Conservation (phyloP, 2,329 filamentous ascomycete species). For the Mycosphaerella sp. region DNA sequence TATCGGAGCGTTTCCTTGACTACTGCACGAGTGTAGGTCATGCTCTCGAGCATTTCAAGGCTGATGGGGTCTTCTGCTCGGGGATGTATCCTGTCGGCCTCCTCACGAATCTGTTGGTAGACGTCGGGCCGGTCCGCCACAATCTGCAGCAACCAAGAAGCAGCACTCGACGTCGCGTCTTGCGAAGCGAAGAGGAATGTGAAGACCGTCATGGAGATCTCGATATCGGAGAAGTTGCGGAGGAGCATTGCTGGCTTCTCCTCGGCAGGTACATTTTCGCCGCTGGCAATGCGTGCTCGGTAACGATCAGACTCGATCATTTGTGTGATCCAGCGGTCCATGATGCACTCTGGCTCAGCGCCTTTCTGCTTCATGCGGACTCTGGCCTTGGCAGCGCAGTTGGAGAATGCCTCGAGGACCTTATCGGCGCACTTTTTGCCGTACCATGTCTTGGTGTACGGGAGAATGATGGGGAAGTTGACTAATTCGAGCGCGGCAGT, state of each 20-base stretch:
- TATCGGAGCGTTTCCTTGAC: conserved; percentile 89
- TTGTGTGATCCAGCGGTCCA: conserved; percentile 87
- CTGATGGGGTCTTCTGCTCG: conserved; percentile 43
- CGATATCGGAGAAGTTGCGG: conserved; percentile 83
- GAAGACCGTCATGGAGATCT: conserved; percentile 89
- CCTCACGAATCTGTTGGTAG: conserved; percentile 81
- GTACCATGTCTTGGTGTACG: conserved; percentile 94
- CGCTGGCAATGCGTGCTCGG: conserved; percentile 68
- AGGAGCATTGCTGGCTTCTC: conserved; percentile 79
- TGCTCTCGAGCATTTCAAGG: conserved; percentile 80
- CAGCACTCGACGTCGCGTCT: conserved; percentile 89
- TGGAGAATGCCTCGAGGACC: conserved; percentile 81
- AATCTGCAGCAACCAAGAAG: conserved; percentile 92
- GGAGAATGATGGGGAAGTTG: conserved; percentile 95
- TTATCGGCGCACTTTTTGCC: conserved; percentile 93
- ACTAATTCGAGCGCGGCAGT: conserved; percentile 93
- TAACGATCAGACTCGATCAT: conserved; percentile 83
- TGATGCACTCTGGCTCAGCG: conserved; percentile 81
- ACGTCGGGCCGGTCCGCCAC: conserved; percentile 91
- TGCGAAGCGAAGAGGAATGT: conserved; percentile 65
- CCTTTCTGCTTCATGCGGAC: conserved; percentile 70
- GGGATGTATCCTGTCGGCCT: conserved; percentile 41
- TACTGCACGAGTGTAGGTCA: conserved; percentile 81
- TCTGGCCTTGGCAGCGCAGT: conserved; percentile 90
- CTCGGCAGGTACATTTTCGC: conserved; percentile 57